Evolutionary conservation across 768 basidiomycete species (phyloP), one percentile per base, ranked within the genome.

Genomic region (Mycena indigotica): DNA sequence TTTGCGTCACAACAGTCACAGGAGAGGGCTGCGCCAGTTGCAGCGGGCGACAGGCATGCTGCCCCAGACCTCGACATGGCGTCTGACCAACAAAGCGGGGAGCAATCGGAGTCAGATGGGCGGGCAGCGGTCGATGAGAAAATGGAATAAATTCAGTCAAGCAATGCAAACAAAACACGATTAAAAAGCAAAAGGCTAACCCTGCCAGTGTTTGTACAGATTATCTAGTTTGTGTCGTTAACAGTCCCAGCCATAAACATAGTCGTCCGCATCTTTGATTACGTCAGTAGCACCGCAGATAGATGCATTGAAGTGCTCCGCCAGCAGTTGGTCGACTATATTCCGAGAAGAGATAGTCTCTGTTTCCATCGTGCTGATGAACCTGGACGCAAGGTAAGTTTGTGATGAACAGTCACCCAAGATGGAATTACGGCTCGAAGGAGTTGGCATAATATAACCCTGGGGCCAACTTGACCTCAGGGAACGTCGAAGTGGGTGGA

Each of bases 301-400:
- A n/a, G 86, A 80, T 0, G 83, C 75, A 30, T 80, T 74, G 70
- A 89, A 94, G 65, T 87, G 81, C 28, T 93, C 89, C 29, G 83
- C 79, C 21, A 95, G 74, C 19, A 94, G 77, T 24, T 91, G 74
- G 65, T 93, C 92, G 46, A 93, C 91, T 35, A 89, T 79, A 69
- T 95, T 95, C 28, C 93, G 84, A 1, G 91, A 84, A 0, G 91
- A 80, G 28, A 96, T 70, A 0, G 91, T 93, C 72, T 95, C 87
- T 0, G 94, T 95, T 72, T 98, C 95, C 95, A 98, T 97, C 5
- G 93, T 93, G 15, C 87, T 91, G 45, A 95, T 89, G 65, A 93
- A 84, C 28, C 90, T 91, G 10, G 58, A 35, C 44, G 21, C 39
- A 17, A n/a, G 19, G 25, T 58, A 55, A 26, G 29, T 17, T 45